Evolutionary conservation across 2,329 filamentous ascomycete genomes (phyloP).

Genomic region (Teratosphaeria gauchensis): DNA sequence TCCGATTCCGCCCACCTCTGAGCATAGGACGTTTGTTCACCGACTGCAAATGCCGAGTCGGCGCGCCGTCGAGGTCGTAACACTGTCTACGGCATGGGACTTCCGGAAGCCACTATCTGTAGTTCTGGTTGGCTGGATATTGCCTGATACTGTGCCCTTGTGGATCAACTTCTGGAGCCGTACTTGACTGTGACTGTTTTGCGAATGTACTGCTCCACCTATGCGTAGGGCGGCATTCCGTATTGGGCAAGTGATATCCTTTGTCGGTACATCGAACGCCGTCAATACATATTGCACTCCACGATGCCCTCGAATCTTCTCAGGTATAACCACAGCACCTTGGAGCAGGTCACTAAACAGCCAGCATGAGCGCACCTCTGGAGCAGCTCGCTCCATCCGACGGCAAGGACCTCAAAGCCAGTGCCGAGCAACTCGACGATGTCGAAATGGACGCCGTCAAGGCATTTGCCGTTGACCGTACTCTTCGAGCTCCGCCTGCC

Average conservation of each 20-base stretch:
- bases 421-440: slow-evolving; percentile 11
- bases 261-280: not conserved
- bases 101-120: not conserved
- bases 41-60: not conserved
- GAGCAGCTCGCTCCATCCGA: slow-evolving; percentile 11
- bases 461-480: not conserved
- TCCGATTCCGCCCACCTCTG: too few species aligned
- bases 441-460: slow-evolving; percentile 4
- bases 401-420: slow-evolving; percentile 7
- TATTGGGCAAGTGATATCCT: not conserved
- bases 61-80: not conserved
- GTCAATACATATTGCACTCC: not conserved
- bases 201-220: too few species aligned
- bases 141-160: not conserved
- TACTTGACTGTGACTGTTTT: too few species aligned
- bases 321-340: not conserved
- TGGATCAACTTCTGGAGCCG: not conserved
- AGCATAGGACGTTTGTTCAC: not conserved
- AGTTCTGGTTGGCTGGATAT: not conserved
- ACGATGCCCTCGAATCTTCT: not conserved
- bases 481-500: slow-evolving; percentile 9
- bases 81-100: not conserved
- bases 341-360: not conserved
- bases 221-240: not conserved
- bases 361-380: slow-evolving; percentile 9